These are phyloP conservation scores for Rhododendron vialii DNA, from an alignment of 148 eudicot genomes.

Conservation along the genomic window DNA sequence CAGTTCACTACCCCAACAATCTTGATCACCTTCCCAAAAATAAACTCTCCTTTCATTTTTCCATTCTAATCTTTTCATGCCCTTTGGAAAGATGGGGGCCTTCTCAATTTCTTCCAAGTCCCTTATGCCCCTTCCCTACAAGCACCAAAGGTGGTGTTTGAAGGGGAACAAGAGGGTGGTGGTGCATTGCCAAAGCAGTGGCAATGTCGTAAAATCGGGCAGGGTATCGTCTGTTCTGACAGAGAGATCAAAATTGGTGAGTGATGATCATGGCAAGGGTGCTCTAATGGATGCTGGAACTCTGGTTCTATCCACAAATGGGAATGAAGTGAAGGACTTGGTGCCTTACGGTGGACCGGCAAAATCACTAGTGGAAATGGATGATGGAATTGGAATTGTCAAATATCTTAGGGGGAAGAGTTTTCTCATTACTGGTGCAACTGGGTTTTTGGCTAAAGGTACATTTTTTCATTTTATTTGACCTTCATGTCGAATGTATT, in stretches of 20 bases:
- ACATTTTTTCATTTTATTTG: neutral
- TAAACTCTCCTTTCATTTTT: slow-evolving; percentile 23
- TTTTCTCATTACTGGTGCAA: slow-evolving; percentile 84
- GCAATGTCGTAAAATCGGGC: slow-evolving; percentile 38
- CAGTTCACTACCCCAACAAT: slow-evolving; percentile 34
- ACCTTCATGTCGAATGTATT: neutral
- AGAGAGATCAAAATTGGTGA: slow-evolving; percentile 39
- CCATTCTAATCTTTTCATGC: slow-evolving; percentile 18
- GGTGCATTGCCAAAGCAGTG: slow-evolving; percentile 52
- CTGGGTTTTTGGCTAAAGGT: slow-evolving; percentile 98
- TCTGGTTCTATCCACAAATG: slow-evolving; percentile 51
- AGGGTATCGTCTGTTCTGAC: slow-evolving; percentile 52
- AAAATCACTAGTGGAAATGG: slow-evolving; percentile 35
- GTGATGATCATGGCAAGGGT: slow-evolving; percentile 30
- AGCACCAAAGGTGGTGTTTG: slow-evolving; percentile 17
- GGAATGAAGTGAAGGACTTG: slow-evolving; percentile 47
- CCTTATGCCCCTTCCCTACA: slow-evolving; percentile 7
- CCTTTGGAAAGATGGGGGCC: slow-evolving; percentile 67
- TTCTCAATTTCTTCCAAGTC: slow-evolving; percentile 54
- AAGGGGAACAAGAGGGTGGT: slow-evolving; percentile 26
- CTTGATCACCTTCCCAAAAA: slow-evolving; percentile 23
- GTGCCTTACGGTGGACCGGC: slow-evolving; percentile 31
- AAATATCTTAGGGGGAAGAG: slow-evolving; percentile 68
- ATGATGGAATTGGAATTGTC: slow-evolving; percentile 66
- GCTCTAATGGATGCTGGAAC: slow-evolving; percentile 41